Evolutionary conservation across 2,329 filamentous ascomycete species (phyloP).

Genomic region (Colletotrichum musae): DNA sequence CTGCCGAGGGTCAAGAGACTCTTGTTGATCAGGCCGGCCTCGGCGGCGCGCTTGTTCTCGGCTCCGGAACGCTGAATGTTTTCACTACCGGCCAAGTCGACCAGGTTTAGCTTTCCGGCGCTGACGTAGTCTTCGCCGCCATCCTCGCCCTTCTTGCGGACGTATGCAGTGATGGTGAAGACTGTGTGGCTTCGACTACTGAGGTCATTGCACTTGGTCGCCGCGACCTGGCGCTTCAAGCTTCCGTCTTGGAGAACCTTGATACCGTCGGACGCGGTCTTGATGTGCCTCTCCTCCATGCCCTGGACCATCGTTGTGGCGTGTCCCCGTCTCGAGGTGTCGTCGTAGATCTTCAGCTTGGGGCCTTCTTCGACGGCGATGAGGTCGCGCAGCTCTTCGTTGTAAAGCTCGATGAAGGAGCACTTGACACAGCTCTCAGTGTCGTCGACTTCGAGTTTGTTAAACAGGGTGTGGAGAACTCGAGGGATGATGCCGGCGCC

Average conservation of each 20-base stretch:
- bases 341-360: conserved; percentile 97
- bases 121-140: conserved; percentile 93
- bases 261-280: conserved; percentile 86
- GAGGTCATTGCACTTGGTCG: conserved; percentile 99
- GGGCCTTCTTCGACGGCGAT: conserved; percentile 84
- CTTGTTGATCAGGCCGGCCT: conserved; percentile 98
- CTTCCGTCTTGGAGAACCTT: conserved; percentile 90
- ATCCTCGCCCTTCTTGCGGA: conserved; percentile 84
- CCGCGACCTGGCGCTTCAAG: conserved; percentile 95
- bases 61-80: conserved; percentile 98
- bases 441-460: conserved; percentile 83
- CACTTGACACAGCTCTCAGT: conserved; percentile 93
- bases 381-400: conserved; percentile 94
- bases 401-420: conserved; percentile 99
- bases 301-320: conserved; percentile 91
- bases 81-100: conserved; percentile 96
- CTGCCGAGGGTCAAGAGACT: conserved; percentile 93
- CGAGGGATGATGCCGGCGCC: conserved; percentile 96
- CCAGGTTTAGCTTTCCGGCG: conserved; percentile 94
- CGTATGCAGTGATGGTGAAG: conserved; percentile 94
- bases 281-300: conserved; percentile 97
- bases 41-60: conserved; percentile 96
- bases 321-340: conserved; percentile 88
- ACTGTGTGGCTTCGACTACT: conserved; percentile 98
- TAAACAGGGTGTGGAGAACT: conserved; percentile 88